A percentile compares a stretch with the other conserved stretches of the same genome.
Conservation (phyloP, 176 grass and related monocot genomes). For the Areca catechu region DNA sequence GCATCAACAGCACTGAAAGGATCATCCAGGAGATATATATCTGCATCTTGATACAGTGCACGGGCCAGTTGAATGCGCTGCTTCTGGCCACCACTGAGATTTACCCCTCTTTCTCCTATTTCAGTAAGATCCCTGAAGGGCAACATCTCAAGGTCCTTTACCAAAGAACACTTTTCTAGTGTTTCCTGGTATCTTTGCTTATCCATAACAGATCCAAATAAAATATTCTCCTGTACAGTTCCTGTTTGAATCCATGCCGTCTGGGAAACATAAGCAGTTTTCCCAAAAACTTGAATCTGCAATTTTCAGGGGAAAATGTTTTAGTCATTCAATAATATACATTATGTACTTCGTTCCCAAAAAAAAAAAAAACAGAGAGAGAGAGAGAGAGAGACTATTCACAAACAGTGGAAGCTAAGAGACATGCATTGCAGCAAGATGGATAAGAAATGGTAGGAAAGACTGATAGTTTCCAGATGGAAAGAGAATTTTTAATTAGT, state of each 20-base stretch:
- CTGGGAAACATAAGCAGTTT: constrained; percentile 80
- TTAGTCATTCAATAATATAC: background rate
- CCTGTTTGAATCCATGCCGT: constrained; percentile 95
- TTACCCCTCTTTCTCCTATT: constrained; percentile 87
- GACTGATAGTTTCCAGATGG: too few species aligned
- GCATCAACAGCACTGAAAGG: constrained; percentile 97
- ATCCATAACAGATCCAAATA: constrained; percentile 68
- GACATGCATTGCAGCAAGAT: too few species aligned
- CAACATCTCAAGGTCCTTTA: constrained; percentile 76
- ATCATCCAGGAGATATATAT: constrained; percentile 88
- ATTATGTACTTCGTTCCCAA: too few species aligned
- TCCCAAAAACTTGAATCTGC: constrained; percentile 75
- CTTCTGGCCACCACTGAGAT: constrained; percentile 94
- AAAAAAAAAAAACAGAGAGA: background rate
- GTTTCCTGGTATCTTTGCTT: constrained; percentile 61
- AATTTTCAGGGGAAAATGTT: constrained; percentile 12
- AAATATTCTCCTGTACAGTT: constrained; percentile 74
- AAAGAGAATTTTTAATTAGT: too few species aligned
- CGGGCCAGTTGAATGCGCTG: constrained; percentile 88
- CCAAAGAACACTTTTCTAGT: constrained; percentile 57
- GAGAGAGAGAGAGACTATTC: too few species aligned
- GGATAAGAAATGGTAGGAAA: too few species aligned
- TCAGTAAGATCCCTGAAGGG: constrained; percentile 64
- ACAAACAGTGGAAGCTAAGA: too few species aligned
- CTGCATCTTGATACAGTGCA: constrained; percentile 83